Evolutionary conservation across 1,284 basidiomycete genomes (phyloP).

Genomic region (Cryptococcus floricola): DNA sequence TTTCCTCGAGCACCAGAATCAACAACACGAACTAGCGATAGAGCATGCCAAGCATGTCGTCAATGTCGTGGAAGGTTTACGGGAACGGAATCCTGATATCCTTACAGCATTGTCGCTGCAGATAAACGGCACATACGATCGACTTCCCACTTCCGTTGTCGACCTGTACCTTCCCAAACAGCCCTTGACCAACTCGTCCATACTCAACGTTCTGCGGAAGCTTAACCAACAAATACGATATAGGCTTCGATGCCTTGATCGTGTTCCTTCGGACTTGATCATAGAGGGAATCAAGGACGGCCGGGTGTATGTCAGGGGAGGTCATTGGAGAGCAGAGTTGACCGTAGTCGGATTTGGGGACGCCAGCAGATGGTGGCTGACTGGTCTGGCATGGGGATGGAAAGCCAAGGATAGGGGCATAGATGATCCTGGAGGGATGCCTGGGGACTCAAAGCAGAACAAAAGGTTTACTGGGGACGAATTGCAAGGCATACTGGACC

Average conservation of each 20-base stretch:
- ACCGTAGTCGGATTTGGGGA: slow-evolving; percentile 39
- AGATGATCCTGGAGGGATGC: slow-evolving; percentile 21
- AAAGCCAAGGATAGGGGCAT: slow-evolving; percentile 19
- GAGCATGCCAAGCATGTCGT: slow-evolving; percentile 35
- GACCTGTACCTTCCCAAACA: slow-evolving; percentile 32
- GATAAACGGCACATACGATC: slow-evolving; percentile 30
- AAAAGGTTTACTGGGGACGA: slow-evolving; percentile 28
- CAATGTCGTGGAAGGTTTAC: slow-evolving; percentile 30
- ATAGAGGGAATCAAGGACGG: slow-evolving; percentile 38
- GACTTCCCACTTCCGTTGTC: slow-evolving; percentile 33
- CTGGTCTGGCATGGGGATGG: slow-evolving; percentile 44
- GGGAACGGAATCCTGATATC: slow-evolving; percentile 45
- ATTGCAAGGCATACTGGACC: slow-evolving; percentile 38
- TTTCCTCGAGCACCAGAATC: slow-evolving; percentile 43
- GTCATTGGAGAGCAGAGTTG: slow-evolving; percentile 38
- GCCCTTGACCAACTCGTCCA: slow-evolving; percentile 25
- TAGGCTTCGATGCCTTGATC: slow-evolving; percentile 39
- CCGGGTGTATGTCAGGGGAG: slow-evolving; percentile 25
- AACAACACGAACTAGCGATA: slow-evolving; percentile 39
- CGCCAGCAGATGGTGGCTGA: slow-evolving; percentile 41
- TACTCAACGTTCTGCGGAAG: slow-evolving; percentile 29
- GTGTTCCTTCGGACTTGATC: slow-evolving; percentile 35
- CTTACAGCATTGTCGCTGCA: slow-evolving; percentile 38
- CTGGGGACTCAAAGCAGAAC: slow-evolving; percentile 2
- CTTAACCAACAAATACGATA: slow-evolving; percentile 41